These are phyloP conservation scores for Heliocybe sulcata DNA, from an alignment of 1,284 basidiomycete genomes.

Conservation along the genomic window DNA sequence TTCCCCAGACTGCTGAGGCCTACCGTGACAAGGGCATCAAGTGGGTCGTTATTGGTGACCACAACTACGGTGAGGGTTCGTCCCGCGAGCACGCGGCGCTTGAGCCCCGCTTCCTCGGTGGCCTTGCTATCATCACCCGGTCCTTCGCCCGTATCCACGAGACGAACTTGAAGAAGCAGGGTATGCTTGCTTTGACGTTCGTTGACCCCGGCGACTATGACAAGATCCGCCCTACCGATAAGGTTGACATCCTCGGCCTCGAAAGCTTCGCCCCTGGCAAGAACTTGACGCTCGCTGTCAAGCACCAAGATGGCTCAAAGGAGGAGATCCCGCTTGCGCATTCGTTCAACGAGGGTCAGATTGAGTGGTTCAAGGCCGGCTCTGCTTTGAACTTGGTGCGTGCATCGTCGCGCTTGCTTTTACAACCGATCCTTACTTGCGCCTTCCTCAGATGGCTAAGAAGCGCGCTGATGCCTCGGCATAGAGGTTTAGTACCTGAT, in stretches of 20 bases:
- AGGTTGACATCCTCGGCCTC: constrained; percentile 79
- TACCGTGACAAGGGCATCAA: constrained; percentile 90
- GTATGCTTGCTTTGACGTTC: constrained; percentile 91
- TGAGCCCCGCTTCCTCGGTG: constrained; percentile 95
- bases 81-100: constrained; percentile 98
- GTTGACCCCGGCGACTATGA: constrained; percentile 87
- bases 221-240: constrained; percentile 77
- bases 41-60: constrained; percentile 94
- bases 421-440: neutral
- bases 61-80: constrained; percentile 98
- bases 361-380: constrained; percentile 93
- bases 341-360: constrained; percentile 86
- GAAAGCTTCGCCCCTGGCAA: constrained; percentile 83
- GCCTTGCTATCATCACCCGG: constrained; percentile 90
- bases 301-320: constrained; percentile 76
- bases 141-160: constrained; percentile 98
- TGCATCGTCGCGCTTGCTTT: constrained; percentile 13
- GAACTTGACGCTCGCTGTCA: constrained; percentile 74
- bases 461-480: neutral
- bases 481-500: neutral
- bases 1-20: constrained; percentile 79
- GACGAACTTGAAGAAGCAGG: constrained; percentile 97
- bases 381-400: constrained; percentile 78
- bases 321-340: constrained; percentile 73
- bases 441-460: neutral